Base-by-base conservation (phyloP, 108 stramenopile genomes). In the Nitzschia palea region DNA sequence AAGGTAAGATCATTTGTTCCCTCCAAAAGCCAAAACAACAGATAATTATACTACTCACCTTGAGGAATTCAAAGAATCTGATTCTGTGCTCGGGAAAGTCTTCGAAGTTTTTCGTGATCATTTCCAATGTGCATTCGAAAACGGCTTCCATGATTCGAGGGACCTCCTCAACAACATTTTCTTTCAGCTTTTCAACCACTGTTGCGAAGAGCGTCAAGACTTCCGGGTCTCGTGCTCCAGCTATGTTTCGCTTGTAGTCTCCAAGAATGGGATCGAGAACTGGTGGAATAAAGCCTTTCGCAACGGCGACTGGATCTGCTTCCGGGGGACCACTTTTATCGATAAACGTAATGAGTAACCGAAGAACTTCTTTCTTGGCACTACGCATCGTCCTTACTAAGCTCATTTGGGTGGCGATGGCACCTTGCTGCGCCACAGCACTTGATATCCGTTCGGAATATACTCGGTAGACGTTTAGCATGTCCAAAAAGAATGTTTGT, bases 11-110 rank as follows among this genome's bases (percentile, higher is more conserved):
- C 20, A 26, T 25, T 52, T 26, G 25, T 1, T 22, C 31, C 1
- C 1, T 29, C 37, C 27, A 34, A 56, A 34, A 4, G 17, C 0
- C 2, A 32, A 29, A 34, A 34, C 27, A 31, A 22, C 30, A 14
- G 3, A 23, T 30, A 10, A 27, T 27, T 27, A 30, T 14, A 1
- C 55, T 10, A 69, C 80, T 77, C 51, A 86, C 86, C 77, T 82
- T 86, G 42, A 98, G 79, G 60, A 99, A 97, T 62, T 90, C 90
- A 82, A 93, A 99, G 80, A 99, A 98, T 32, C 89, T 83, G 51
- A 98, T 88, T 44, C 99, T 86, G 79, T 97, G 97, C 82, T 99
- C 99, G 6, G 99, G 99, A 68, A 87, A 97, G 76, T 99, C 99
- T 77, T 96, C 96, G 71, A 97, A 97, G 83, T 99, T 99, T 36